phyloP scores from a whole-genome alignment of 345 rosid species.

The Cardamine resedifolia region DNA sequence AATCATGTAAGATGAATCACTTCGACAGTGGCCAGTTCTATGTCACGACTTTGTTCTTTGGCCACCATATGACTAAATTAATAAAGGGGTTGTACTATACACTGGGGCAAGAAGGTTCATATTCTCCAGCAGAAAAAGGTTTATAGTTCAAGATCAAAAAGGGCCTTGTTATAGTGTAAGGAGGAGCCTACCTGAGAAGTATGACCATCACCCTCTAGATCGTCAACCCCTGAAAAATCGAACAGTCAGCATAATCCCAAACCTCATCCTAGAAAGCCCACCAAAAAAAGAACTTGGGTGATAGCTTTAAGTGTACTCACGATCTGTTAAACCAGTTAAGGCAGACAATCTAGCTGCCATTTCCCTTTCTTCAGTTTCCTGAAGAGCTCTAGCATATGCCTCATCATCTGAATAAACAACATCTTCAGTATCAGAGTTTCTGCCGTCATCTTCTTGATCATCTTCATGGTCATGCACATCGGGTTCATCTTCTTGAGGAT shows the following conservation, averaged over 20 bases:
- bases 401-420: constrained; percentile 72
- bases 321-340: constrained; percentile 61
- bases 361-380: constrained; percentile 90
- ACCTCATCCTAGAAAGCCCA: background rate
- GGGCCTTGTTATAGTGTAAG: background rate
- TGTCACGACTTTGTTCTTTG: background rate
- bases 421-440: constrained; percentile 48
- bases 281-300: background rate
- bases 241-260: constrained; percentile 26
- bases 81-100: background rate
- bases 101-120: background rate
- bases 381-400: constrained; percentile 89
- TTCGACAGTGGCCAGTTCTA: background rate
- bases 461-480: constrained; percentile 58
- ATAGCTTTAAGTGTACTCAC: constrained; percentile 42
- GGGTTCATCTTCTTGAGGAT: constrained; percentile 56
- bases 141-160: constrained; percentile 9
- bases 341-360: constrained; percentile 81
- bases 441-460: constrained; percentile 36
- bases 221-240: constrained; percentile 58
- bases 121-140: background rate
- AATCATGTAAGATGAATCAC: constrained; percentile 11
- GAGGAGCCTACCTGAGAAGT: constrained; percentile 66
- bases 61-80: constrained; percentile 21
- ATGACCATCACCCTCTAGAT: constrained; percentile 51